Conservation (phyloP, 2,329 filamentous ascomycete genomes). For the Acrodontium crateriforme region DNA sequence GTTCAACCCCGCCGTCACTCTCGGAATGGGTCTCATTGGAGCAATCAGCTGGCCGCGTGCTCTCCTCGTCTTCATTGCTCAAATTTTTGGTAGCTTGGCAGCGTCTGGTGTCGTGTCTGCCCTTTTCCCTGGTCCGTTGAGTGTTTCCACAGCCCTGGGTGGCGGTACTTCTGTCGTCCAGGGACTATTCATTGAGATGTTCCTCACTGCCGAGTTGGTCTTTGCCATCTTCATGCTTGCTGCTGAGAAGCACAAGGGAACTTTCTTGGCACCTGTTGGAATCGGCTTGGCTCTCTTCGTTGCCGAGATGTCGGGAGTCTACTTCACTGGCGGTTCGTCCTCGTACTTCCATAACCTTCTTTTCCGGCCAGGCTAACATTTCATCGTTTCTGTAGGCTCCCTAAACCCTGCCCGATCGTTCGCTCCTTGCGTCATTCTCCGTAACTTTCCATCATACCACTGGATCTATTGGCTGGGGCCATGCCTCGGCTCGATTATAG, state of each 20-base stretch:
- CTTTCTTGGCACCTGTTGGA: slow-evolving; percentile 30
- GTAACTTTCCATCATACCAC: slow-evolving; percentile 30
- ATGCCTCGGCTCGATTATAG: slow-evolving; percentile 30
- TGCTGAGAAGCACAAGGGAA: slow-evolving; percentile 29
- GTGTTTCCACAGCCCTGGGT: slow-evolving; percentile 22
- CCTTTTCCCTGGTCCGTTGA: slow-evolving; percentile 25
- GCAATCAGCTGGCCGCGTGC: slow-evolving; percentile 23
- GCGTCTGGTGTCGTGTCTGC: slow-evolving; percentile 21
- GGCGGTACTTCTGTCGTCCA: slow-evolving; percentile 23
- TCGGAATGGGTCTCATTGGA: slow-evolving; percentile 21
- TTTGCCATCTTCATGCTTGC: slow-evolving; percentile 30
- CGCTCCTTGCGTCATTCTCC: slow-evolving; percentile 32
- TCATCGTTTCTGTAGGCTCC: slow-evolving; percentile 19
- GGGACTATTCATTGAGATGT: slow-evolving; percentile 29
- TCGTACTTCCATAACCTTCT: slow-evolving; percentile 4
- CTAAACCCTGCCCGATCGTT: slow-evolving; percentile 37
- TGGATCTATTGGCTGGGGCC: slow-evolving; percentile 41
- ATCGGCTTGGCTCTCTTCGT: slow-evolving; percentile 36
- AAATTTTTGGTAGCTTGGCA: slow-evolving; percentile 26
- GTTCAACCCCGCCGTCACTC: slow-evolving; percentile 2
- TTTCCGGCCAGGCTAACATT: neutral
- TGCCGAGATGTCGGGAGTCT: slow-evolving; percentile 27
- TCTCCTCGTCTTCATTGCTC: slow-evolving; percentile 21
- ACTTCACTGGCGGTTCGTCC: slow-evolving; percentile 24
- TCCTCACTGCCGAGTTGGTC: slow-evolving; percentile 27